Evolutionary conservation across 352 stramenopile genomes (phyloP).

Genomic region (Pythium phragmiticola): DNA sequence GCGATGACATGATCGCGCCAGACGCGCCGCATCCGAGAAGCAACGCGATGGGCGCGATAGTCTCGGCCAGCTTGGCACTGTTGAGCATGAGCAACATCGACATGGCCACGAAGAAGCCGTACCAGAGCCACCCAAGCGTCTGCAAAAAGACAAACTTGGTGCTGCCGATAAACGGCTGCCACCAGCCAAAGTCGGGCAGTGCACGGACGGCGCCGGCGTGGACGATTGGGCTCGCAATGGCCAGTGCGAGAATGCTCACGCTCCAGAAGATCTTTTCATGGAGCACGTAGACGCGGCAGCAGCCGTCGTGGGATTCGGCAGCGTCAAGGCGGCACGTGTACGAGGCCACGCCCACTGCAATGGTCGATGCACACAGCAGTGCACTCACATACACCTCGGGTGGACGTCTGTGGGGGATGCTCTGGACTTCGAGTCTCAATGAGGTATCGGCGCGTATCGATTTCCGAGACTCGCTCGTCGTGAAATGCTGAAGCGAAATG

Average conservation of each 20-base stretch:
- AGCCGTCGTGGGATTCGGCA: not conserved
- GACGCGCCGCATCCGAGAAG: constrained; percentile 35
- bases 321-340: constrained; percentile 16
- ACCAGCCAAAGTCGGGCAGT: constrained; percentile 34
- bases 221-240: constrained; percentile 36
- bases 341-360: constrained; percentile 30
- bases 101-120: constrained; percentile 42
- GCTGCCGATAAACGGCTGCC: constrained; percentile 54
- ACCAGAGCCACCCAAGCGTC: constrained; percentile 61
- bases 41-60: constrained; percentile 29
- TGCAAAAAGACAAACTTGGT: constrained; percentile 63
- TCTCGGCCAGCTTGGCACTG: constrained; percentile 28
- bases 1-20: constrained; percentile 32
- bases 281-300: constrained; percentile 15
- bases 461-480: not conserved
- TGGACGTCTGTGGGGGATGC: constrained; percentile 11
- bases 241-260: constrained; percentile 35
- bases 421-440: not conserved
- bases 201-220: constrained; percentile 42
- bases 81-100: constrained; percentile 48
- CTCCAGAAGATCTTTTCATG: constrained; percentile 45
- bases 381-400: constrained; percentile 38
- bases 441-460: not conserved
- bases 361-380: constrained; percentile 31
- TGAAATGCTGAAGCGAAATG: constrained; percentile 49